These are phyloP conservation scores for Scedosporium apiospermum DNA, from an alignment of 2,329 filamentous ascomycete species.

Conservation along the genomic window DNA sequence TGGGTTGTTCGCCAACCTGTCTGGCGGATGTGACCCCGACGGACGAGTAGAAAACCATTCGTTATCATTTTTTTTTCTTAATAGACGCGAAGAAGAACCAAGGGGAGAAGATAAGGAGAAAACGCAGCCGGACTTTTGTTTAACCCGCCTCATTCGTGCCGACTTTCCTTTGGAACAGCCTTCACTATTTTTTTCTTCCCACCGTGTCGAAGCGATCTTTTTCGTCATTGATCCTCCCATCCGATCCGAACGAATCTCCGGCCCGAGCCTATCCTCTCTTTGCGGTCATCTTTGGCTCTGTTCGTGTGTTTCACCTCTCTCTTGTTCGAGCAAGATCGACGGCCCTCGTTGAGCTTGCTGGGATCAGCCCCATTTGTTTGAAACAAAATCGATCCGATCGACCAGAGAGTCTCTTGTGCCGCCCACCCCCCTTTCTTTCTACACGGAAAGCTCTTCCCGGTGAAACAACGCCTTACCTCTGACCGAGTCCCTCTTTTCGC, in stretches of 20 bases:
- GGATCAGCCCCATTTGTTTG: background rate
- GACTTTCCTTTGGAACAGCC: no score
- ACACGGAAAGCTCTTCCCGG: background rate
- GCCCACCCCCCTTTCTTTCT: background rate
- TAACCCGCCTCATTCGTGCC: no score
- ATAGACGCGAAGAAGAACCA: no score
- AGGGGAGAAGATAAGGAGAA: no score
- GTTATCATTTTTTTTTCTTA: no score
- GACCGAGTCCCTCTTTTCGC: conserved; percentile 1
- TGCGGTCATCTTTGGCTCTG: no score
- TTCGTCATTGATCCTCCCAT: no score
- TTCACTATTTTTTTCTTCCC: no score
- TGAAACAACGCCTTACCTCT: background rate
- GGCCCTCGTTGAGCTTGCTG: background rate
- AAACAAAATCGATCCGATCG: conserved; percentile 1
- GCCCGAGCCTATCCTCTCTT: no score
- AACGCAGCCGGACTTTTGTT: no score
- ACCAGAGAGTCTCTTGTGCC: background rate
- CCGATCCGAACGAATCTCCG: no score
- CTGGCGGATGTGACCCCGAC: conserved; percentile 4
- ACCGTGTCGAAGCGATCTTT: no score
- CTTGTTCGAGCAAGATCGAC: background rate
- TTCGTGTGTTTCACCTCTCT: background rate
- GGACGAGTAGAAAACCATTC: background rate
- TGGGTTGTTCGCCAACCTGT: conserved; percentile 4